A percentile compares a stretch with the other conserved stretches of the same genome.
phyloP scores from a whole-genome alignment of 306 rosid species.

The Urtica urens region DNA sequence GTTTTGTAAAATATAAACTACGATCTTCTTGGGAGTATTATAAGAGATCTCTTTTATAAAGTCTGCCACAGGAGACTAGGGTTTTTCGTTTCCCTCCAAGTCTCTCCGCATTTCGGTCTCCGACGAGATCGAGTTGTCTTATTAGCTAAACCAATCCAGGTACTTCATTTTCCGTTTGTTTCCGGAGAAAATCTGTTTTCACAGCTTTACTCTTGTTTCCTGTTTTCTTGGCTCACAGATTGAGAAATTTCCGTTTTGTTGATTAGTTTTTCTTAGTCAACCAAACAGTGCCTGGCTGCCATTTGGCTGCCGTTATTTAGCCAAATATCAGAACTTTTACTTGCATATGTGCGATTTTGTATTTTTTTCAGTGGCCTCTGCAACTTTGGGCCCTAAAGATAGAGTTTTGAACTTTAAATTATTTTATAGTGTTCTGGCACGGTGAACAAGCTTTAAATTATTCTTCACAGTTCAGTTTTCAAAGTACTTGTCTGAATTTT shows the following conservation, averaged over 20 bases:
- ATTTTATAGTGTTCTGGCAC: too few relatives aligned
- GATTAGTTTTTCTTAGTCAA: neutral
- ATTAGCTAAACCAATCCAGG: constrained; percentile 11
- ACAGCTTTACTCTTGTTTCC: neutral
- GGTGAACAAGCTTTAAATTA: too few relatives aligned
- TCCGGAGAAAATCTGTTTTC: neutral
- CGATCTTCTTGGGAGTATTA: too few relatives aligned
- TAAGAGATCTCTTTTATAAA: too few relatives aligned
- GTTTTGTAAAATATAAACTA: too few relatives aligned
- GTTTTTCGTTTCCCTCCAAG: constrained; percentile 24
- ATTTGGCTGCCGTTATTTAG: constrained; percentile 6
- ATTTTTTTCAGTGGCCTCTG: neutral
- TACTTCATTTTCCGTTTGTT: constrained; percentile 16
- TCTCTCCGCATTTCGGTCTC: constrained; percentile 1
- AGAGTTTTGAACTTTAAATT: too few relatives aligned
- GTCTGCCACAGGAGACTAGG: constrained; percentile 12
- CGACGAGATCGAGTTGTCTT: constrained; percentile 15
- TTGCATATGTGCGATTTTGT: neutral
- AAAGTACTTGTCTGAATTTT: too few relatives aligned
- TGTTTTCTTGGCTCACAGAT: neutral
- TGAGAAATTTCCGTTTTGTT: neutral
- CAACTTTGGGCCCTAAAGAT: neutral
- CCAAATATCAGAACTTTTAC: neutral
- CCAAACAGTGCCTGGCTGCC: constrained; percentile 9
- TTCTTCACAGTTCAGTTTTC: too few relatives aligned